Base-by-base conservation (phyloP, 306 rosid genomes). In the Pyrus bretschneideri region DNA sequence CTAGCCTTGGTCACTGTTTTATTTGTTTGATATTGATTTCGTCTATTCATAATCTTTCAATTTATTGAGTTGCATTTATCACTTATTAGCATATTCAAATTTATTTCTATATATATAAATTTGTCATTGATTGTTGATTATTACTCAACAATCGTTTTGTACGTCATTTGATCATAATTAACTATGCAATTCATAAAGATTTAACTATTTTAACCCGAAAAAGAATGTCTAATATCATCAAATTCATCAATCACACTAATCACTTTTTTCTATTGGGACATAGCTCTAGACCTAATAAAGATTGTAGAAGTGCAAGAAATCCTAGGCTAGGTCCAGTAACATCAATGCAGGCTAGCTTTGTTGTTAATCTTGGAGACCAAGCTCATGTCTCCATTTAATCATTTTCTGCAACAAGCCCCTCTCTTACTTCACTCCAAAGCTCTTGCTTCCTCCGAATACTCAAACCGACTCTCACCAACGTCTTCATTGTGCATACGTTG, bases 391-490 rank as follows among this genome's bases (percentile, higher is more conserved):
- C 89, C 73, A 83, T 88, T 42, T 6, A 86, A 49, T 81, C 88
- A 17, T 88, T 85, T 64, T 85, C 96, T 35, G 87, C 91, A 70
- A 82, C 83, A 72, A 85, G 87, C 72, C 89, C 91, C 45, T 83
- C 89, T 58, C 27, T 25, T 25, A 25, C 85, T 17, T 81, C 88
- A 0, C 69, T 80, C 14, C 46, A 71, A 4, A 88, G 86, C 71
- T 57, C 84, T 23, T 90, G 81, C 64, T 88, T 83, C 57, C 87
- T 90, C 33, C 87, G 73, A 65, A 44, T 82, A 77, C 93, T 17
- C 81, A 81, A 23, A 77, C 27, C 0, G 87, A 88, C 57, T 78
- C 83, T 30, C 23, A 80, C 49, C 96, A 87, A 71, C 83, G 88
- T 89, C 13, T 89, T 89, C 57, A 33, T 90, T 62, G 83, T 85